phyloP scores from a whole-genome alignment of 768 basidiomycete species.

The Gloeophyllum trabeum region DNA sequence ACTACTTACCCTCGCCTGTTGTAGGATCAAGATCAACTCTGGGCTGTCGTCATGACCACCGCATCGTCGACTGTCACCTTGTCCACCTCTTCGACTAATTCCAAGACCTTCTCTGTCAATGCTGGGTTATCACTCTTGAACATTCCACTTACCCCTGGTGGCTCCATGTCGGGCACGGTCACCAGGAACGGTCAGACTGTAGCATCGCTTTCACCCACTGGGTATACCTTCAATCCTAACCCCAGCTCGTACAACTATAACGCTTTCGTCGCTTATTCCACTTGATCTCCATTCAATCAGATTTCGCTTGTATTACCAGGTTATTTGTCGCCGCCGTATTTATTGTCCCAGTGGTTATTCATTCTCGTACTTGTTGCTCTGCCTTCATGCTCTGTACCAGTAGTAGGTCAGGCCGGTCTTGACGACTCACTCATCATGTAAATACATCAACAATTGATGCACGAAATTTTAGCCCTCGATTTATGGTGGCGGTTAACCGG shows the following conservation, averaged over 20 bases:
- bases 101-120: conserved; percentile 24
- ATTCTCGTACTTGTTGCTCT: too few relatives aligned
- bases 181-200: conserved; percentile 36
- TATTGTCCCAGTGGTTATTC: too few relatives aligned
- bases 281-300: too few relatives aligned
- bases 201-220: conserved; percentile 33
- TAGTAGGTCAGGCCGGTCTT: too few relatives aligned
- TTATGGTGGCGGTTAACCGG: too few relatives aligned
- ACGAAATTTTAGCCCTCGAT: too few relatives aligned
- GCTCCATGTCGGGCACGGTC: conserved; percentile 46
- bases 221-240: conserved; percentile 27
- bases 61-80: conserved; percentile 41
- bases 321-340: too few relatives aligned
- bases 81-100: conserved; percentile 27
- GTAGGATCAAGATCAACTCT: conserved; percentile 41
- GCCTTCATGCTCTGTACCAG: too few relatives aligned
- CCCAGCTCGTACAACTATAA: conserved; percentile 47
- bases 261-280: conserved; percentile 35
- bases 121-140: conserved; percentile 53
- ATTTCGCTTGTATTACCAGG: too few relatives aligned
- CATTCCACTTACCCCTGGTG: conserved; percentile 37
- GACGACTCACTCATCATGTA: too few relatives aligned
- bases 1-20: conserved; percentile 1
- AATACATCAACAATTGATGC: too few relatives aligned
- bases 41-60: conserved; percentile 53